phyloP scores from a whole-genome alignment of 352 stramenopile genomes.

The Phytophthora multivora region DNA sequence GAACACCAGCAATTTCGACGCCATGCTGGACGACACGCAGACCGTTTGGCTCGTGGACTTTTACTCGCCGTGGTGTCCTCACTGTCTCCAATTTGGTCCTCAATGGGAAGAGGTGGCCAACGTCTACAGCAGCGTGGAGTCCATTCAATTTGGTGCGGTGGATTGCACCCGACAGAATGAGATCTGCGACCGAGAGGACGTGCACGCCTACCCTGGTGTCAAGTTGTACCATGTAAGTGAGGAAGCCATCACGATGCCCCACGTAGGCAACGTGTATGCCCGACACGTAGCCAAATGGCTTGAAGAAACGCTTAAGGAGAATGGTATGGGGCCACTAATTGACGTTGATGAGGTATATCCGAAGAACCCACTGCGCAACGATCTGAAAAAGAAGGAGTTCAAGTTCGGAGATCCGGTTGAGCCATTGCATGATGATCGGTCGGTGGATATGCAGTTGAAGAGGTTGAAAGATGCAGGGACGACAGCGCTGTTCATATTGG shows the following conservation, averaged over 20 bases:
- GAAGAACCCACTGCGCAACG: slow-evolving; percentile 33
- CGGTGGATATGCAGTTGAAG: slow-evolving; percentile 53
- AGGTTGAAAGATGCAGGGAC: slow-evolving; percentile 65
- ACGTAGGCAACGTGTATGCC: slow-evolving; percentile 31
- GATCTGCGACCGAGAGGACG: slow-evolving; percentile 59
- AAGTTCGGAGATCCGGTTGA: slow-evolving; percentile 52
- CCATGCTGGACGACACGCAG: slow-evolving; percentile 49
- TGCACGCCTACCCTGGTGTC: slow-evolving; percentile 63
- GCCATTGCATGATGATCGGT: slow-evolving; percentile 28
- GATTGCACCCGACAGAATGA: slow-evolving; percentile 66
- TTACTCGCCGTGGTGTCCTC: slow-evolving; percentile 80
- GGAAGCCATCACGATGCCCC: slow-evolving; percentile 39
- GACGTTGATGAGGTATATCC: slow-evolving; percentile 51
- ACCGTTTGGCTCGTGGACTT: slow-evolving; percentile 80
- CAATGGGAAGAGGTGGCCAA: slow-evolving; percentile 65
- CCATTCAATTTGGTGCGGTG: slow-evolving; percentile 64
- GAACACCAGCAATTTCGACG: slow-evolving; percentile 36
- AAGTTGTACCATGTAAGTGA: slow-evolving; percentile 66
- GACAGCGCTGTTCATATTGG: slow-evolving; percentile 62
- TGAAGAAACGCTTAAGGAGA: slow-evolving; percentile 55
- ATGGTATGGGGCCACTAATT: slow-evolving; percentile 52
- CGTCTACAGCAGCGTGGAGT: slow-evolving; percentile 50
- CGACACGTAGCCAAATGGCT: slow-evolving; percentile 66
- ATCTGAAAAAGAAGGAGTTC: slow-evolving; percentile 39
- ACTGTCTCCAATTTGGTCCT: slow-evolving; percentile 72